Base-by-base conservation (phyloP, 192 early-diverging fungal genomes). In the Coemansia sp. region DNA sequence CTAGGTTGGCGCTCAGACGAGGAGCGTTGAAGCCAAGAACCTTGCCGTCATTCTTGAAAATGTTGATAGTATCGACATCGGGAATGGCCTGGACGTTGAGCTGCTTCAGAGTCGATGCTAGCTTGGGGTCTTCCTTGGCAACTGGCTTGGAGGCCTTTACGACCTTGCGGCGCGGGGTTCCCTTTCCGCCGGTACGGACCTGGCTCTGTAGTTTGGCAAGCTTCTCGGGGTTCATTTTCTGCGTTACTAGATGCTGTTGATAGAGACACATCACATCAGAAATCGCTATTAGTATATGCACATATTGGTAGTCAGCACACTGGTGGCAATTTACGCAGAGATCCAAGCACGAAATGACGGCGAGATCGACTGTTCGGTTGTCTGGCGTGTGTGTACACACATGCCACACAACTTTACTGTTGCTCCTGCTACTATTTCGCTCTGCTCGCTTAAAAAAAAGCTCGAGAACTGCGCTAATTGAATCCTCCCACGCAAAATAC, bases 131-230 rank as follows among this genome's bases (percentile, higher is more conserved):
- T 80, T 99, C 95, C 81, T 90, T 87, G 40, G 86, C 88, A 53
- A 85, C 72, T 50, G 87, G 36, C 71, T 69, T 72, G 69, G 82
- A 74, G 68, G 85, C 49, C 52, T 79, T 73, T 81, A 89, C 89
- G 87, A 95, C 94, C 89, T 97, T 97, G 87, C 98, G 93, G 70
- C 98, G 91, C 68, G 98, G 97, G 46, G 98, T 94, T 79, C 98
- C 97, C 90, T 88, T 88, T 67, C 89, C 88, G 74, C 96, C 95
- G 75, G 93, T 94, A 71, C 94, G 93, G 87, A 92, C 92, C 79
- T 90, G 86, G 70, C 89, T 66, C 83, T 98, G 95, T 67, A 99
- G 89, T 87, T 95, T 97, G 53, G 93, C 92, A 78, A 99, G 91
- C 88, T 94, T 98, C 70, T 95, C 97, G 77, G 89, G 86, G 83